Evolutionary conservation across 352 stramenopile genomes (phyloP).

Genomic region (Phytophthora tubulina): DNA sequence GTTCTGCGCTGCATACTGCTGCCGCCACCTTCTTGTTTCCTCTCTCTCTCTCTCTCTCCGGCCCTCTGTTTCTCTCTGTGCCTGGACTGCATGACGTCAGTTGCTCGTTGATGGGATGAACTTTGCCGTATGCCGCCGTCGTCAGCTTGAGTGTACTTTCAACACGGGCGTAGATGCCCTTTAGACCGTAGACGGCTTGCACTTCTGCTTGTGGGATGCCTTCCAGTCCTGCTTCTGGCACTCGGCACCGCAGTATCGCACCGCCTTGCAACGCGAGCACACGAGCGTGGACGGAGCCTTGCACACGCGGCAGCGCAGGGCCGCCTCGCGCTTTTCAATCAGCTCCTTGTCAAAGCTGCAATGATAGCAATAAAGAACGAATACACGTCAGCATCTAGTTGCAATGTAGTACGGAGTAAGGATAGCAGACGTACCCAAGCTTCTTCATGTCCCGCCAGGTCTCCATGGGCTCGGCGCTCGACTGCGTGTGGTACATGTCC

Average conservation of each 20-base stretch:
- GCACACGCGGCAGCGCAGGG: slow-evolving; percentile 85
- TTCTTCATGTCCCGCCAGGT: slow-evolving; percentile 92
- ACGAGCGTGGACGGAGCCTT: slow-evolving; percentile 79
- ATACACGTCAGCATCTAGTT: slow-evolving; percentile 13
- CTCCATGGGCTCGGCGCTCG: slow-evolving; percentile 88
- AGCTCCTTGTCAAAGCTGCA: slow-evolving; percentile 77
- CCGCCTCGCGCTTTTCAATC: slow-evolving; percentile 74
- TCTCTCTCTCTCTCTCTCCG: slow-evolving; percentile 5
- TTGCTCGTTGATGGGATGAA: slow-evolving; percentile 19
- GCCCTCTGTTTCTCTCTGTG: slow-evolving; percentile 24
- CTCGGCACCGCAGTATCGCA: slow-evolving; percentile 88
- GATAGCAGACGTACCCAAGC: slow-evolving; percentile 66
- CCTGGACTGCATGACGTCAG: slow-evolving; percentile 32
- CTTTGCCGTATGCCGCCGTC: slow-evolving; percentile 22
- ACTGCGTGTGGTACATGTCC: slow-evolving; percentile 94
- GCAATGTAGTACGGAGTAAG: slow-evolving; percentile 2
- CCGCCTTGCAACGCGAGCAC: slow-evolving; percentile 89
- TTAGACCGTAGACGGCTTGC: slow-evolving; percentile 70
- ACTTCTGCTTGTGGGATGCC: slow-evolving; percentile 85
- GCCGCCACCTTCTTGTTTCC: slow-evolving; percentile 30
- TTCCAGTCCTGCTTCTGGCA: slow-evolving; percentile 94
- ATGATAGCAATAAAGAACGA: background rate
- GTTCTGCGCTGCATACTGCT: slow-evolving; percentile 25
- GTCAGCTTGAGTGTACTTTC: slow-evolving; percentile 34
- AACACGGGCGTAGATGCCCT: slow-evolving; percentile 11